Evolutionary conservation across 75 land plant genomes (phyloP).

Genomic region (Pinus tabuliformis): DNA sequence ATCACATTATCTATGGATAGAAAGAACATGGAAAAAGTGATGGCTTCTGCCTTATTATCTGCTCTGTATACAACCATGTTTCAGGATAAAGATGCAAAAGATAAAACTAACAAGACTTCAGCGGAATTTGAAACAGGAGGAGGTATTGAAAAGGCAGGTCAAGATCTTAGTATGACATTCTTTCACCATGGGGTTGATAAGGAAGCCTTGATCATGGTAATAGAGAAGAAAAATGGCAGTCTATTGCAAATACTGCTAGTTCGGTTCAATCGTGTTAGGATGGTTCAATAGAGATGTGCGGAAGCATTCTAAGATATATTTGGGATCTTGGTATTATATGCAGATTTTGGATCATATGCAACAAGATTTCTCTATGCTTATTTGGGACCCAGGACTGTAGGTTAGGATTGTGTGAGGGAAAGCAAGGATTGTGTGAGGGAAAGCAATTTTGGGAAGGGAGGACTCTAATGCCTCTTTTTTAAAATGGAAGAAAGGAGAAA

Average conservation of each 20-base stretch:
- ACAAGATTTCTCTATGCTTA: no score
- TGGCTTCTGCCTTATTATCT: conserved; percentile 62
- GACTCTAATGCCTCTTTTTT: no score
- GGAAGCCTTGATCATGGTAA: conserved; percentile 88
- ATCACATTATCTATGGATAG: conserved; percentile 56
- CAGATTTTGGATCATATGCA: no score
- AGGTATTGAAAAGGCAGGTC: conserved; percentile 75
- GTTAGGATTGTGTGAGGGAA: no score
- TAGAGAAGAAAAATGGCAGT: conserved; percentile 88
- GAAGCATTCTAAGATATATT: no score
- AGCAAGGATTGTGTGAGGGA: no score
- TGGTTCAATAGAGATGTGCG: no score
- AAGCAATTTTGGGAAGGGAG: no score
- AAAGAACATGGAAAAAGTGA: conserved; percentile 60
- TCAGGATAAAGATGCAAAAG: conserved; percentile 82
- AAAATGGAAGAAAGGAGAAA: no score
- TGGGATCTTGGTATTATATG: no score
- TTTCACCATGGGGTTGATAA: conserved; percentile 97
- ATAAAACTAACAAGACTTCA: conserved; percentile 80
- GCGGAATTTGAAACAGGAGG: conserved; percentile 91
- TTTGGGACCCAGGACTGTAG: no score
- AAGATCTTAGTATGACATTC: conserved; percentile 89
- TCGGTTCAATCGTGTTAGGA: no score
- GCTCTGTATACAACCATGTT: conserved; percentile 50
- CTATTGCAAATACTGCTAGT: conserved; percentile 21